Evolutionary conservation across 2,329 filamentous ascomycete species (phyloP), one percentile per base, ranked within the genome.

Genomic region (Mycosphaerelloides madeirae): DNA sequence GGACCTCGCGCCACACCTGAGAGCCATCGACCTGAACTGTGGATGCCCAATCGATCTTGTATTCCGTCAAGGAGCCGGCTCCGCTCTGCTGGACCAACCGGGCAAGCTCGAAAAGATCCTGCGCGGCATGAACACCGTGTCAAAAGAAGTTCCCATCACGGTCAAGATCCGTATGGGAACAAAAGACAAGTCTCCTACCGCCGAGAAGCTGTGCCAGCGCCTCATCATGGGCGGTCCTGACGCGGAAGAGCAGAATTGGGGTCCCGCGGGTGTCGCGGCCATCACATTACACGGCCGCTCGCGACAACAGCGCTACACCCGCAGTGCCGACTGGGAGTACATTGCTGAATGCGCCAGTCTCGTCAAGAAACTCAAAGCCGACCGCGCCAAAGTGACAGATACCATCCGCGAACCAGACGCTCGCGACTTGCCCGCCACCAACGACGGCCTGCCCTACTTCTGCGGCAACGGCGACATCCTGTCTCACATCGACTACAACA

Each of bases 1-100:
- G 4, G 76, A 77, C 22, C 80, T 85, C 52, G 82, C 90, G 45
- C 90, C 93, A 3, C 80, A 88, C 58, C 77, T 98, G 15, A 86
- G 93, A 29, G 81, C 95, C 31, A 86, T 98, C 53, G 93, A 98
- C 61, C 74, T 98, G 56, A 98, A 98, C 72, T 97, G 91, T 59
- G 93, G 93, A 34, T 98, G 93, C 62, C 93, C 93, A 3, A 96
- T 98, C 62, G 93, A 98, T 63, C 80, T 96, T 57, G 84, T 98
- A 40, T 97, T 81, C 73, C 83, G 89, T 57, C 78, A 84, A 35
- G 93, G 93, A 39, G 88, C 87, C 31, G 93, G 93, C 3, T 95
- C 91, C 15, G 91, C 87, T 1, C 79, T 98, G 13, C 81, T 98
- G n/a, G 93, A 98, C 59, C 77, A 83, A 42, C 86, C 80, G 22